Evolutionary conservation across 139 green algal genomes (phyloP).

Genomic region (Haematococcus lacustris): DNA sequence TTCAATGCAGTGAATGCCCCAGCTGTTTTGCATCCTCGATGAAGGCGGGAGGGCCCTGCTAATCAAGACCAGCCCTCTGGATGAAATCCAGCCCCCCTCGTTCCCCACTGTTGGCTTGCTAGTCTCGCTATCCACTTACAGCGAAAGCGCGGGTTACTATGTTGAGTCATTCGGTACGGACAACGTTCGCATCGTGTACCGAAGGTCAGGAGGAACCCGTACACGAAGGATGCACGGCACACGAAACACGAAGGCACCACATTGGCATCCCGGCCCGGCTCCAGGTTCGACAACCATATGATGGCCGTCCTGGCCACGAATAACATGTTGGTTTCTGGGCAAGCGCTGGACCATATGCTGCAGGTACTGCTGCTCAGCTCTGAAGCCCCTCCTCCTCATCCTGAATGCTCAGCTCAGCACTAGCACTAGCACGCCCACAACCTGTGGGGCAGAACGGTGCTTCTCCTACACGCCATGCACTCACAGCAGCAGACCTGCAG

Average conservation of each 20-base stretch:
- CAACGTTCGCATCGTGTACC: conserved; percentile 36
- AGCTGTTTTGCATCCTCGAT: conserved; percentile 21
- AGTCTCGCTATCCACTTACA: conserved; percentile 28
- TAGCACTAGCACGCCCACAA: too few relatives aligned
- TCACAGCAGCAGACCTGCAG: too few relatives aligned
- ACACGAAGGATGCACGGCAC: background rate
- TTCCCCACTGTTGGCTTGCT: conserved; percentile 34
- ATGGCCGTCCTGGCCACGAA: background rate
- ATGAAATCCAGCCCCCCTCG: conserved; percentile 29
- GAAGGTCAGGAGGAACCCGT: background rate
- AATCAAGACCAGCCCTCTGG: conserved; percentile 16
- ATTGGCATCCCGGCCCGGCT: background rate
- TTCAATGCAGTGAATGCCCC: conserved; percentile 13
- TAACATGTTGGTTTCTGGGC: background rate
- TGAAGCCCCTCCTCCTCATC: too few relatives aligned
- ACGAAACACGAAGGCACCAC: background rate
- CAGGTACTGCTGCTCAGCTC: too few relatives aligned
- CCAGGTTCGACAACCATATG: background rate
- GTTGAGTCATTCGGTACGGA: conserved; percentile 23
- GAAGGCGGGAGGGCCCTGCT: conserved; percentile 23
- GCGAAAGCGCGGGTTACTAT: conserved; percentile 16
- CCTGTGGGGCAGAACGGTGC: too few relatives aligned
- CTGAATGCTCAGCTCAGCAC: too few relatives aligned
- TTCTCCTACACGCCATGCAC: too few relatives aligned
- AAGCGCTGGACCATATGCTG: background rate